Evolutionary conservation across 352 stramenopile species (phyloP), one percentile per base, ranked within the genome.

Genomic region (Pythium phragmitis): DNA sequence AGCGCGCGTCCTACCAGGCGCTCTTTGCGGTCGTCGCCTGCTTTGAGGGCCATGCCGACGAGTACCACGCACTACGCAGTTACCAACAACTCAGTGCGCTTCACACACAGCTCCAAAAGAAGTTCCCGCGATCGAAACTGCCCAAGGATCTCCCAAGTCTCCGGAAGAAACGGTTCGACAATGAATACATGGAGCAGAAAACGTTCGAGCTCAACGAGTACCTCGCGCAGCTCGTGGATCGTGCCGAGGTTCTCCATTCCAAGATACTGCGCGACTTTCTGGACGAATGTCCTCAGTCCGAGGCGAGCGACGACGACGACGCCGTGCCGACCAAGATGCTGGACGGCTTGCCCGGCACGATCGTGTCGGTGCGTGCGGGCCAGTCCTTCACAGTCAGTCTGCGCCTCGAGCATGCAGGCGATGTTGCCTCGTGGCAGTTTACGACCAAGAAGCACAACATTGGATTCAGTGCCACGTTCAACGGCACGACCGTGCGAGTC

Each of bases 371-470:
- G 37, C 66, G 79, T 54, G 75, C 79, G 12, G 83, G 83, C 0
- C 83, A 92, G 56, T 90, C 83, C 1, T 92, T 90, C 57, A 85
- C 80, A 0, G 74, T 92, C 33, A 87, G 66, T 21, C 52, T 90
- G 26, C 70, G 73, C 17, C 62, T 92, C 2, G 50, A 59, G 23
- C 62, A 53, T n/a, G 58, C 65, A 7, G 77, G 78, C 45, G 81
- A 89, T 60, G 57, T 80, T 17, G 79, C 75, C 7, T 84, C 77
- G 3, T 92, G 77, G 77, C 83, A 90, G 57, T 92, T 92, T 49
- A 83, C 75, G 11, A 90, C 79, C 12, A 89, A 88, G 65, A 92
- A 90, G 53, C 82, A 90, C 73, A 85, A 88, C 65, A 89, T 92
- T 65, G 83, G 83, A 21, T 92, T 92, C 53, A 89, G 80, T 51